These are phyloP conservation scores for Patellaria atrata DNA, from an alignment of 495 filamentous ascomycete species.

Conservation along the genomic window DNA sequence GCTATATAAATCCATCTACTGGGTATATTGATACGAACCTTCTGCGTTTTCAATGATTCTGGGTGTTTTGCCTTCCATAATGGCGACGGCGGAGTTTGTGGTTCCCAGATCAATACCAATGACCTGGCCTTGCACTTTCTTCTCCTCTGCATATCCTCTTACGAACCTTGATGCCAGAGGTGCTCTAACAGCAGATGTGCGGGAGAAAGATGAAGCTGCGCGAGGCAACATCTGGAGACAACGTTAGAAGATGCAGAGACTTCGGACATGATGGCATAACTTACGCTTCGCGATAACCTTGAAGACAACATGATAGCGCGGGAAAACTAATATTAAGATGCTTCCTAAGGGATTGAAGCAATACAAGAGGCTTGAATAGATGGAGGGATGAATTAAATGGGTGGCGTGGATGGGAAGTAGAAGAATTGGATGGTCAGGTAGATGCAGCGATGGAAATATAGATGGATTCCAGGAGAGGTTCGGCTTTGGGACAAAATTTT, in stretches of 20 bases:
- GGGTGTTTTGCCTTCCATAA: slow-evolving; percentile 93
- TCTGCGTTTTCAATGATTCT: slow-evolving; percentile 97
- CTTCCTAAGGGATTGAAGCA: slow-evolving; percentile 15
- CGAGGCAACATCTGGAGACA: slow-evolving; percentile 45
- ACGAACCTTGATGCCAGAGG: slow-evolving; percentile 43
- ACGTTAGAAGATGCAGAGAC: slow-evolving; percentile 14
- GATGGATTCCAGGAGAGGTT: slow-evolving; percentile 6
- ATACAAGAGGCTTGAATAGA: slow-evolving; percentile 2
- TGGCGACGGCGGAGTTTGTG: slow-evolving; percentile 93
- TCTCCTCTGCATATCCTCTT: slow-evolving; percentile 68
- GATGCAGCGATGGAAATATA: slow-evolving; percentile 6
- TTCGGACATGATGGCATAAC: slow-evolving; percentile 29
- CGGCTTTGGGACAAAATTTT: slow-evolving; percentile 15
- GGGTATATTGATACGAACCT: slow-evolving; percentile 45
- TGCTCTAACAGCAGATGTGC: slow-evolving; percentile 39
- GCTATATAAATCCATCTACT: slow-evolving; percentile 9
- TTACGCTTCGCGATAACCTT: slow-evolving; percentile 57
- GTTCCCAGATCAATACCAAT: slow-evolving; percentile 99
- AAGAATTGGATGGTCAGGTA: slow-evolving; percentile 3
- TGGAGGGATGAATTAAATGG: slow-evolving; percentile 3
- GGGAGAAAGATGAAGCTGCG: slow-evolving; percentile 41
- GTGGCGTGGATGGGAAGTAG: not conserved
- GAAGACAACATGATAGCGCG: slow-evolving; percentile 45
- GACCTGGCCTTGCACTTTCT: slow-evolving; percentile 86
- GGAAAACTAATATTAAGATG: slow-evolving; percentile 6